Evolutionary conservation across 164 flowering plant genomes (phyloP), one percentile per base, ranked within the genome.

Genomic region (Amborella trichopoda): DNA sequence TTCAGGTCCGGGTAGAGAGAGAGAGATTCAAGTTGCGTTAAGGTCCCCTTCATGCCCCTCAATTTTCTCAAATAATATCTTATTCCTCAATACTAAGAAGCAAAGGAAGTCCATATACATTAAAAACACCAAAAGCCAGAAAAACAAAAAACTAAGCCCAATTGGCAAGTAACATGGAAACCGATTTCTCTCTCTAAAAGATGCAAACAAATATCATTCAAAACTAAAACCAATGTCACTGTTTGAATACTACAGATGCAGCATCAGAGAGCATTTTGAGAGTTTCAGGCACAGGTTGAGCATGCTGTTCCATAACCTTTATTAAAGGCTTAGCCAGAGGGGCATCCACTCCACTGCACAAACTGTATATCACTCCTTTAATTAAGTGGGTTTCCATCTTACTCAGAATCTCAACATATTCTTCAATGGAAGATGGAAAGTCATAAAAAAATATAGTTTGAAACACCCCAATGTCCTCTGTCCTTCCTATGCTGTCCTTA

Each of bases 311-410:
- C 22, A 76, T 66, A 32, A 61, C 43, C 36, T 63, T 56, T 14
- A 68, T 55, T 60, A 72, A 40, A 9, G 64, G 59, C 36, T 63
- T 63, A n/a, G 69, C 72, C 4, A 64, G 55, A 1, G 21, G 18
- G 19, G 59, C 56, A 37, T 63, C 63, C 32, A 53, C 72, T 24
- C 44, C 20, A n/a, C 53, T 47, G 18, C 66, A 38, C 37, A 61
- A 48, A 63, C 61, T 63, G 21, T 70, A 70, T 53, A 72, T 34
- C 12, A 44, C 33, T 6, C 74, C 70, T 23, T 62, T 28, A 5
- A 66, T 59, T 12, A 67, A 49, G 41, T 43, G 47, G 26, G 74
- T 66, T 1, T 70, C 76, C 78, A 73, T 76, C 30, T 40, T 58
- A 17, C 64, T 57, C 38, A 76, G 72, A 25, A 73, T 53, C 23